Conservation (phyloP, 2,329 filamentous ascomycete species). For the Fusarium irregulare region DNA sequence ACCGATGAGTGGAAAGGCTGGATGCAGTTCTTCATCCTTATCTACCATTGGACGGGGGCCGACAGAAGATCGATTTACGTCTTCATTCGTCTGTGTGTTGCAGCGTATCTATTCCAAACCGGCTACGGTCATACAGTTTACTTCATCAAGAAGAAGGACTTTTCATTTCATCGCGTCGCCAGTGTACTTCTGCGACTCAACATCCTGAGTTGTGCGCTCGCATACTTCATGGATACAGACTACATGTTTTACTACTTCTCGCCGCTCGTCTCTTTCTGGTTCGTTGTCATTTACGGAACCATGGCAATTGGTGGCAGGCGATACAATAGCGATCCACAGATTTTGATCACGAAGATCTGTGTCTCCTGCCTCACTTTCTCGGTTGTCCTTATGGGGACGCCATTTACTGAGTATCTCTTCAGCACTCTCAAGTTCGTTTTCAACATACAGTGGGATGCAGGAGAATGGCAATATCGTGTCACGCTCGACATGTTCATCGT, state of each 20-base stretch:
- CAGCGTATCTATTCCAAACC: slow-evolving; percentile 70
- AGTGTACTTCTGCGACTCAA: slow-evolving; percentile 67
- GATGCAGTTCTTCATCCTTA: slow-evolving; percentile 65
- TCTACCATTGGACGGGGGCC: slow-evolving; percentile 68
- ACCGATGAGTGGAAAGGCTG: slow-evolving; percentile 74
- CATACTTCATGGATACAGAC: slow-evolving; percentile 65
- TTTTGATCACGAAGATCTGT: slow-evolving; percentile 60
- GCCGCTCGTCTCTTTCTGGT: slow-evolving; percentile 70
- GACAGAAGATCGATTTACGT: slow-evolving; percentile 61
- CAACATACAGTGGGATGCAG: slow-evolving; percentile 59
- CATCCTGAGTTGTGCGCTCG: slow-evolving; percentile 62
- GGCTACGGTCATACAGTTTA: slow-evolving; percentile 70
- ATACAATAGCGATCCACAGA: slow-evolving; percentile 55
- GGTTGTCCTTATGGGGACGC: background rate
- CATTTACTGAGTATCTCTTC: slow-evolving; percentile 32
- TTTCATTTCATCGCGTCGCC: slow-evolving; percentile 62
- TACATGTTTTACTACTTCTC: slow-evolving; percentile 67
- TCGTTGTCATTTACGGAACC: slow-evolving; percentile 64
- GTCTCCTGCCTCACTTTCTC: slow-evolving; percentile 55
- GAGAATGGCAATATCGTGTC: slow-evolving; percentile 62
- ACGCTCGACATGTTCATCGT: slow-evolving; percentile 65
- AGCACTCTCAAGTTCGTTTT: slow-evolving; percentile 53
- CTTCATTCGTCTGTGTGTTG: slow-evolving; percentile 63
- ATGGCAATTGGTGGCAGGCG: slow-evolving; percentile 54
- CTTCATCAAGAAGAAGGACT: slow-evolving; percentile 66